A percentile compares a stretch with the other conserved stretches of the same genome.
Evolutionary conservation across 768 basidiomycete species (phyloP).

Genomic region (Podaxis pistillaris): DNA sequence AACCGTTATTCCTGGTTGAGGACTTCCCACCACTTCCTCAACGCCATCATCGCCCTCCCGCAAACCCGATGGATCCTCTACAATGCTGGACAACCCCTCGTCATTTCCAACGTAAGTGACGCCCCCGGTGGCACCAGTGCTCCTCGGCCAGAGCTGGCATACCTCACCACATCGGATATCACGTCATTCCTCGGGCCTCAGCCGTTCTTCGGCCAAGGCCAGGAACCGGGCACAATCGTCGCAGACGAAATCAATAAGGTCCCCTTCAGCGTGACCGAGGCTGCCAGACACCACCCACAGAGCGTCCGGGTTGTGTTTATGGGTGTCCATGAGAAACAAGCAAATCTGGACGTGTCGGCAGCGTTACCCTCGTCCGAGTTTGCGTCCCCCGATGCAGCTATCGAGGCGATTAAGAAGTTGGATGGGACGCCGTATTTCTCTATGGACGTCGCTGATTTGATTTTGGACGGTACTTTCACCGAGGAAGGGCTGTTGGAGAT

Average conservation of each 20-base stretch:
- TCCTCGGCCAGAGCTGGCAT: slow-evolving; percentile 35
- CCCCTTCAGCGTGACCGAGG: slow-evolving; percentile 40
- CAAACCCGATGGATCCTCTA: slow-evolving; percentile 78
- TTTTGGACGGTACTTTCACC: slow-evolving; percentile 20
- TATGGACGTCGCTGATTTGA: slow-evolving; percentile 63
- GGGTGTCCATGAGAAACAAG: slow-evolving; percentile 61
- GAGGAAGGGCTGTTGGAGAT: slow-evolving; percentile 32
- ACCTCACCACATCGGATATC: slow-evolving; percentile 62
- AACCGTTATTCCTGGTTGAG: slow-evolving; percentile 85
- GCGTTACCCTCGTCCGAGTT: slow-evolving; percentile 70
- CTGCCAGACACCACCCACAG: slow-evolving; percentile 48
- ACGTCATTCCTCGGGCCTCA: slow-evolving; percentile 60
- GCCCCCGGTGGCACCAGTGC: slow-evolving; percentile 22
- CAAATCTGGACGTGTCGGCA: slow-evolving; percentile 30
- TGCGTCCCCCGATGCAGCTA: slow-evolving; percentile 47
- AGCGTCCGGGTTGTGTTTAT: slow-evolving; percentile 73
- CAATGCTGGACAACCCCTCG: slow-evolving; percentile 68
- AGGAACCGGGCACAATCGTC: slow-evolving; percentile 40
- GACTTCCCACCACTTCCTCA: slow-evolving; percentile 71
- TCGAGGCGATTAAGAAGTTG: slow-evolving; percentile 44
- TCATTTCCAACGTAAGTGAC: slow-evolving; percentile 36
- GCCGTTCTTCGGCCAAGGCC: slow-evolving; percentile 72
- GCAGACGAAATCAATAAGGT: slow-evolving; percentile 28
- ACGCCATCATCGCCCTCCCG: slow-evolving; percentile 58
- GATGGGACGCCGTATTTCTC: slow-evolving; percentile 87